Percentiles rank a stretch among this genome's conserved stretches.
phyloP scores from a whole-genome alignment of 2,329 filamentous ascomycete genomes.

The Pseudocercospora fijiensis region DNA sequence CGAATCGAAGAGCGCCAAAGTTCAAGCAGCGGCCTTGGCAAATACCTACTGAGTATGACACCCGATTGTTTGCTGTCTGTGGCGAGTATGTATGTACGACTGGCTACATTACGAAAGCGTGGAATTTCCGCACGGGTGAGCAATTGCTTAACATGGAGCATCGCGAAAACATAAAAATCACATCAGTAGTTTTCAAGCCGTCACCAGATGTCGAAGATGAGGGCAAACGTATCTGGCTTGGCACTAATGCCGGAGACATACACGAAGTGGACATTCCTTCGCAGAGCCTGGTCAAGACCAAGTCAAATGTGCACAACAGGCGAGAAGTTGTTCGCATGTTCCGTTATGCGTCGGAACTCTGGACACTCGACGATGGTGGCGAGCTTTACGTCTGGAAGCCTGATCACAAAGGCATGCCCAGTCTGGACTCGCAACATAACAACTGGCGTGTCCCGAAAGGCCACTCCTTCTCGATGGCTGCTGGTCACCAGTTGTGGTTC shows the following conservation, averaged over 20 bases:
- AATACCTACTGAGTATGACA: slow-evolving; percentile 82
- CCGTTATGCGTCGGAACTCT: slow-evolving; percentile 83
- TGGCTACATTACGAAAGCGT: slow-evolving; percentile 82
- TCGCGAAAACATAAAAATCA: slow-evolving; percentile 79
- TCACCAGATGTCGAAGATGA: slow-evolving; percentile 74
- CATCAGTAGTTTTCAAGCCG: slow-evolving; percentile 82
- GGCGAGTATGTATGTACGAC: slow-evolving; percentile 84
- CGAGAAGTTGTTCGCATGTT: slow-evolving; percentile 81
- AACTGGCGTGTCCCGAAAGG: slow-evolving; percentile 76
- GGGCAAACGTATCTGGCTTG: slow-evolving; percentile 81
- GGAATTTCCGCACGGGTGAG: slow-evolving; percentile 81
- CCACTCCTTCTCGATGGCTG: slow-evolving; percentile 84
- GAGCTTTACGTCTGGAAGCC: slow-evolving; percentile 84
- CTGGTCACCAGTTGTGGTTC: slow-evolving; percentile 84
- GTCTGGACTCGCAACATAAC: slow-evolving; percentile 69
- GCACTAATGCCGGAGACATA: slow-evolving; percentile 82
- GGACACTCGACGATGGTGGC: slow-evolving; percentile 89
- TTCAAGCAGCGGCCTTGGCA: slow-evolving; percentile 71
- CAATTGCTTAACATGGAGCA: slow-evolving; percentile 77
- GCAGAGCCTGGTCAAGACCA: slow-evolving; percentile 67
- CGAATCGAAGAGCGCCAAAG: slow-evolving; percentile 79
- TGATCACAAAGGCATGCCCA: slow-evolving; percentile 69
- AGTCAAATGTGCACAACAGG: slow-evolving; percentile 70
- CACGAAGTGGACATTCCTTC: slow-evolving; percentile 81
- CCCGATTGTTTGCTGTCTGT: slow-evolving; percentile 80